phyloP scores from a whole-genome alignment of 2,329 filamentous ascomycete species.

The Calonectria pseudoreteaudii region DNA sequence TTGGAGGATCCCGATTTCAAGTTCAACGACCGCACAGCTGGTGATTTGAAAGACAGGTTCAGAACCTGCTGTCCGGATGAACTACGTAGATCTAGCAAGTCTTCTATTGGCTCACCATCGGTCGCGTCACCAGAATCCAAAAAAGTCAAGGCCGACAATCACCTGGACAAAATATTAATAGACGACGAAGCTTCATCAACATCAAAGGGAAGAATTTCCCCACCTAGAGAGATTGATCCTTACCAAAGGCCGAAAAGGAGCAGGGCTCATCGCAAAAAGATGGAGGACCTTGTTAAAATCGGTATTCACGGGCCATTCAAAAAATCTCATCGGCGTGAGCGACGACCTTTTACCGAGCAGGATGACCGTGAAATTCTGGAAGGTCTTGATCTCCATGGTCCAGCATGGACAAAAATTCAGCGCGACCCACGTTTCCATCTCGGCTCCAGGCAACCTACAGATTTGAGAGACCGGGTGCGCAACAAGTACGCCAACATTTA shows the following conservation, averaged over 20 bases:
- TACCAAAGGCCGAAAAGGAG: conserved; percentile 60
- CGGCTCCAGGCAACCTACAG: conserved; percentile 70
- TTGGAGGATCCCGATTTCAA: conserved; percentile 70
- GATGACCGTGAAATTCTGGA: conserved; percentile 73
- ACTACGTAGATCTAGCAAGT: conserved; percentile 59
- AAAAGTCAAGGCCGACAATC: conserved; percentile 60
- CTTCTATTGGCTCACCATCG: conserved; percentile 37
- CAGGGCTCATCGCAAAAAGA: conserved; percentile 66
- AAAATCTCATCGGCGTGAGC: conserved; percentile 69
- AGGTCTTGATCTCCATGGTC: conserved; percentile 70
- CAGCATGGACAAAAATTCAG: conserved; percentile 75
- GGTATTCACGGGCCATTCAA: conserved; percentile 73
- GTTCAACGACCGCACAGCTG: conserved; percentile 71
- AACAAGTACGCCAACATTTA: conserved; percentile 74
- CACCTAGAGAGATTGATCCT: conserved; percentile 48
- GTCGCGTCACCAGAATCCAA: conserved; percentile 42
- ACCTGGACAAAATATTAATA: conserved; percentile 69
- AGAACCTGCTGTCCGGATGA: conserved; percentile 74
- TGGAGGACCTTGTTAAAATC: conserved; percentile 66
- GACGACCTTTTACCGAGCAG: conserved; percentile 70
- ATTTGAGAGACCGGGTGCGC: conserved; percentile 71
- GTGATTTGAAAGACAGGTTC: conserved; percentile 75
- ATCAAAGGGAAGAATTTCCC: conserved; percentile 42
- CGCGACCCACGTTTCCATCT: conserved; percentile 69
- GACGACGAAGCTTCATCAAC: conserved; percentile 52